Conservation (phyloP, 1,284 basidiomycete species). For the Laetiporus sulphureus region DNA sequence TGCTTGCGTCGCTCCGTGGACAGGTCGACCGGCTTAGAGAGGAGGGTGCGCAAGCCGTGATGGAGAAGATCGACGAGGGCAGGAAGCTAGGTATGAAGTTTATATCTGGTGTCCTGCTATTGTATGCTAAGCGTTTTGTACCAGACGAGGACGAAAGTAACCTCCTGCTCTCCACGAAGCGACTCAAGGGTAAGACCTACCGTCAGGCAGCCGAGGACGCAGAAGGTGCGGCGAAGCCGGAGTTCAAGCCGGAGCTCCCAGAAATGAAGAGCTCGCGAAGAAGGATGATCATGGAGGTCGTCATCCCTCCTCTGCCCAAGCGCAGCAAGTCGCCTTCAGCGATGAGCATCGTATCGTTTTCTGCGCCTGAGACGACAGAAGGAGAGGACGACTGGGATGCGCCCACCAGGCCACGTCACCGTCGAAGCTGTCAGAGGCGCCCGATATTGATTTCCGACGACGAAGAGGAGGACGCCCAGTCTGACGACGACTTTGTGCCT, state of each 20-base stretch:
- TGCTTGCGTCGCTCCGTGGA: conserved; percentile 47
- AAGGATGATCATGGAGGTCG: conserved; percentile 45
- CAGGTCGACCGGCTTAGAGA: conserved; percentile 66
- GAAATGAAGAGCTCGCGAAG: conserved; percentile 23
- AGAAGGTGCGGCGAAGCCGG: conserved; percentile 22
- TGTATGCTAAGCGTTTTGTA: conserved; percentile 8
- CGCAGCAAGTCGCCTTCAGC: conserved; percentile 10
- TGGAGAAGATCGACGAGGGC: conserved; percentile 54
- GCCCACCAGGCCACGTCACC: conserved; percentile 22
- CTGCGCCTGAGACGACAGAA: too few species aligned
- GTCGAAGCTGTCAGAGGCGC: conserved; percentile 26
- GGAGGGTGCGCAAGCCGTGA: conserved; percentile 54
- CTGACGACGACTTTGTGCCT: conserved; percentile 10
- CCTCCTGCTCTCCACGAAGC: conserved; percentile 49
- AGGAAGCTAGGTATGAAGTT: conserved; percentile 55
- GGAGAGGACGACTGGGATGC: conserved; percentile 30
- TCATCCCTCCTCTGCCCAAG: conserved; percentile 30
- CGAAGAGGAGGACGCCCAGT: conserved; percentile 26
- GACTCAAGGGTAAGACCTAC: conserved; percentile 69
- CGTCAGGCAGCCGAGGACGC: conserved; percentile 40
- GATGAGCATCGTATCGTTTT: conserved; percentile 13
- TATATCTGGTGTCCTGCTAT: background rate
- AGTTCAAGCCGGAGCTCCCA: too few species aligned
- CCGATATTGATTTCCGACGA: conserved; percentile 42
- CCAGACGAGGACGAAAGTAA: conserved; percentile 41